Conservation (phyloP, 306 rosid genomes). For the Cyamopsis tetragonoloba region DNA sequence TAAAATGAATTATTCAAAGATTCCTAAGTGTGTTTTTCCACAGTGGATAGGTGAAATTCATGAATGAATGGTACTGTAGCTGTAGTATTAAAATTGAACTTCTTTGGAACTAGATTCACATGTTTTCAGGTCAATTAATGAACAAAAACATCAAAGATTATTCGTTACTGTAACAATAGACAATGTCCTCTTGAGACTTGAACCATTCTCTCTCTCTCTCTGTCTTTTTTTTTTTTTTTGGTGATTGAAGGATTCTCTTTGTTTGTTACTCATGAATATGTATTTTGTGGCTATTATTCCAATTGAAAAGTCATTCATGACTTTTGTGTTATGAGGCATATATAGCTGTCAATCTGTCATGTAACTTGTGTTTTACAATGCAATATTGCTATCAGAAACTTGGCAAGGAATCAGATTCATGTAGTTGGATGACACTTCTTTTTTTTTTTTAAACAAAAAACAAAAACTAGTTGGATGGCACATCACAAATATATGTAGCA, state of each 20-base stretch:
- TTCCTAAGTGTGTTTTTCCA: slow-evolving; percentile 1
- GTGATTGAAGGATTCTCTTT: too few relatives aligned
- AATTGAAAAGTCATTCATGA: background rate
- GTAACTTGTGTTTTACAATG: slow-evolving; percentile 26
- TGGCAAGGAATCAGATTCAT: slow-evolving; percentile 11
- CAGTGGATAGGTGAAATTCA: background rate
- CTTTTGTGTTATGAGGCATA: background rate
- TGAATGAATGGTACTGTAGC: background rate
- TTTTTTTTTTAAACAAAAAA: too few relatives aligned
- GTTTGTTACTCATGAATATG: too few relatives aligned
- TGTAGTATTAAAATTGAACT: background rate
- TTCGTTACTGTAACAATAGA: background rate
- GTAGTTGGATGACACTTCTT: background rate
- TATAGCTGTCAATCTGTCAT: background rate
- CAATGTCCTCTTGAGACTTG: background rate
- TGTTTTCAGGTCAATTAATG: background rate
- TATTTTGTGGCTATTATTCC: slow-evolving; percentile 1
- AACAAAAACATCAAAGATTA: background rate
- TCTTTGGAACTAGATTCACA: background rate
- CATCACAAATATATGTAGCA: too few relatives aligned
- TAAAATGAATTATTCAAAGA: background rate
- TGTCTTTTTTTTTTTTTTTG: background rate
- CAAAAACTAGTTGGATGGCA: too few relatives aligned
- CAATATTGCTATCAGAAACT: slow-evolving; percentile 17
- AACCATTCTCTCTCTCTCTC: background rate